Base-by-base conservation (phyloP, 768 basidiomycete species). In the Pleurotus sapidus region DNA sequence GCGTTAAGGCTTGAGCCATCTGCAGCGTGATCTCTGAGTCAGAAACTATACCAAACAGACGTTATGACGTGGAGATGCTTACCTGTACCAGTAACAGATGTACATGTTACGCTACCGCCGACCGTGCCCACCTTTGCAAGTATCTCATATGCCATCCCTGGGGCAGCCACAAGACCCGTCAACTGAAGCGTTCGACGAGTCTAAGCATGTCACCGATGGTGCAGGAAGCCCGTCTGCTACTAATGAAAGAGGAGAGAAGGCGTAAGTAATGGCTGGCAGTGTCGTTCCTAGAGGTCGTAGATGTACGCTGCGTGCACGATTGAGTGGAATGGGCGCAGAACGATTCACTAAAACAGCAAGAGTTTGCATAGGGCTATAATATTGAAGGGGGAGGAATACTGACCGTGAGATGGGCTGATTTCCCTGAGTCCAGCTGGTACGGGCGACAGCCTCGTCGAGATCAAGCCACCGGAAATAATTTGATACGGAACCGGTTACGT, bases 71-170 rank as follows among this genome's bases (percentile, higher is more conserved):
- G 11, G 9, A 34, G 2, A 3, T 11, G 25, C n/a, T 17, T 24
- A 54, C 51, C 51, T 23, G 51, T 54, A 23, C 34, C 51, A 23
- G 51, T 5, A 54, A 23, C 47, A 0, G 66, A 46, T n/a, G 67
- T 59, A 57, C 83, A 83, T 0, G 64, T 34, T 11, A 72, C 63
- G 7, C 53, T 39, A 5, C 75, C 67, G 7, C 65, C 67, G 23
- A 74, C 68, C 18, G 72, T 66, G 30, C 69, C 66, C 0, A 80
- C 79, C 47, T 76, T 79, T 14, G 74, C 83, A 39, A 90, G 69
- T 15, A 91, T 66, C 61, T 90, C 88, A 65, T 87, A 91, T 3
- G 78, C 64, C 89, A 90, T 89, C n/a, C 89, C 84, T 0, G 82
- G 80, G 23, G 65, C 62, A 5, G 69, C 68, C 6, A 80, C 80